A percentile compares a stretch with the other conserved stretches of the same genome.
phyloP scores from a whole-genome alignment of 106 monocot genomes.

The Iris macrosiphon region DNA sequence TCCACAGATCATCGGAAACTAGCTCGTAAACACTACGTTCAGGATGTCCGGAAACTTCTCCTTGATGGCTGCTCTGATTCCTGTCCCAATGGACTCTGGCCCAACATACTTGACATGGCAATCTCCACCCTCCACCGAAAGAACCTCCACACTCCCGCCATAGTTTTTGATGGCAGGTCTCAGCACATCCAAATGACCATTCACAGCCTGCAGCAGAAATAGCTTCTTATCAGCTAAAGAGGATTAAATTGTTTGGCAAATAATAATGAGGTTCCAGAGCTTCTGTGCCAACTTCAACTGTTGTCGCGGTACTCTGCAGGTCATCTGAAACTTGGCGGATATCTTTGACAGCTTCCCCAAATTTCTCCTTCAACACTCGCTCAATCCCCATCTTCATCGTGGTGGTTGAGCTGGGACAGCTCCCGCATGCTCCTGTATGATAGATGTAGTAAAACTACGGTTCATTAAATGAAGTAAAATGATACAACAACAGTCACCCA shows the following conservation, averaged over 20 bases:
- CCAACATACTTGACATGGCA: conserved; percentile 60
- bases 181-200: conserved; percentile 76
- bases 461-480: too few relatives aligned
- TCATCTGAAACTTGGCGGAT: conserved; percentile 66
- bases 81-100: conserved; percentile 70
- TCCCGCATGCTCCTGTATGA: conserved; percentile 77
- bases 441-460: too few relatives aligned
- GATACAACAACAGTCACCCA: too few relatives aligned
- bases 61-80: conserved; percentile 95
- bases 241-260: too few relatives aligned
- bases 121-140: conserved; percentile 48
- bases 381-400: conserved; percentile 99
- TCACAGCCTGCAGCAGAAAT: conserved; percentile 35
- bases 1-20: neutral
- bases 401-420: conserved; percentile 84
- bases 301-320: conserved; percentile 18
- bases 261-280: too few relatives aligned
- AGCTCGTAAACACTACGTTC: conserved; percentile 49
- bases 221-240: neutral
- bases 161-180: conserved; percentile 88
- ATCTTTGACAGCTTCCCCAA: conserved; percentile 79
- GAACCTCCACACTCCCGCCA: conserved; percentile 76
- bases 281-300: conserved; percentile 34
- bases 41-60: conserved; percentile 80
- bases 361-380: conserved; percentile 84